A percentile compares a stretch with the other conserved stretches of the same genome.
phyloP scores from a whole-genome alignment of 495 filamentous ascomycete species.

The Sordaria brevicollis region DNA sequence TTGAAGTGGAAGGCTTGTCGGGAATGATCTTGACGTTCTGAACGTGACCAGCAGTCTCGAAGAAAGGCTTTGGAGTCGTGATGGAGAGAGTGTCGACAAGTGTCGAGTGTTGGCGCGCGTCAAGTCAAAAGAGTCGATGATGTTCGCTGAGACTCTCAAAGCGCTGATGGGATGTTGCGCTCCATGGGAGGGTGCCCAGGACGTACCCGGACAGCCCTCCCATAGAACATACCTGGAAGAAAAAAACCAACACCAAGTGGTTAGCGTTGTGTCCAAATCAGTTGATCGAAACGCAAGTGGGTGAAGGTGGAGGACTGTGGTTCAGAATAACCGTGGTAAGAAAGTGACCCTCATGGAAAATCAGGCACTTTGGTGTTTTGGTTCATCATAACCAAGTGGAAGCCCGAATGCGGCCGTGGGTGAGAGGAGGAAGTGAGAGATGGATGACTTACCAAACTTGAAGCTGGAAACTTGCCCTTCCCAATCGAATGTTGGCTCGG shows the following conservation, averaged over 20 bases:
- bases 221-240: too few species aligned
- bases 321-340: not conserved
- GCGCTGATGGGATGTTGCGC: too few species aligned
- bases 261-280: not conserved
- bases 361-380: too few species aligned
- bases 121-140: not conserved
- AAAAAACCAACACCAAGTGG: not conserved
- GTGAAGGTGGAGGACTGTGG: not conserved
- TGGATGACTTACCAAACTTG: not conserved
- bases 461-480: too few species aligned
- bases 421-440: not conserved
- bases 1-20: too few species aligned
- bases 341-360: too few species aligned
- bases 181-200: too few species aligned
- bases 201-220: too few species aligned
- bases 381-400: not conserved
- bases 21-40: too few species aligned
- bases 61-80: not conserved
- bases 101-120: not conserved
- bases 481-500: not conserved
- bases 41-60: too few species aligned
- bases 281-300: not conserved
- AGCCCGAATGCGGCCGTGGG: too few species aligned
- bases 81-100: not conserved
- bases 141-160: not conserved